These are phyloP conservation scores for Eucalyptus virginea DNA, from an alignment of 345 rosid species.

Conservation along the genomic window DNA sequence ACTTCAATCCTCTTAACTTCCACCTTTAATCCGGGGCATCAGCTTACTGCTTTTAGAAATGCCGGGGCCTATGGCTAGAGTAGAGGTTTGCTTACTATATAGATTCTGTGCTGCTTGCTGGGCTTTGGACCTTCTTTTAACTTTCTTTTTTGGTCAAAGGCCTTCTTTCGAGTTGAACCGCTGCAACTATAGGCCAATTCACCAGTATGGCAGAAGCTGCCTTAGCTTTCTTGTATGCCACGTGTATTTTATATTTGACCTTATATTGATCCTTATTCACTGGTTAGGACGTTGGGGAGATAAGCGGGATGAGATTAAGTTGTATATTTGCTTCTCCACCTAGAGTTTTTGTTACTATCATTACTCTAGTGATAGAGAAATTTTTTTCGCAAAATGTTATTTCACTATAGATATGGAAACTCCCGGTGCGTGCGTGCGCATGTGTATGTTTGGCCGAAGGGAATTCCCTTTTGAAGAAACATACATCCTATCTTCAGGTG, in stretches of 20 bases:
- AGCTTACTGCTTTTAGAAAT: not conserved
- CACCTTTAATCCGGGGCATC: not conserved
- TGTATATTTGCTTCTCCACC: not conserved
- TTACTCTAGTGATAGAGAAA: not conserved
- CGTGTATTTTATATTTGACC: not conserved
- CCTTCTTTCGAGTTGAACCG: not conserved
- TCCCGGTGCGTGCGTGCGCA: not conserved
- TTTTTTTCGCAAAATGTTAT: not conserved
- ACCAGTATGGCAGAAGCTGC: not conserved
- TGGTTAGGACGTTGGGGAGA: not conserved
- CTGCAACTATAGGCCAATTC: not conserved
- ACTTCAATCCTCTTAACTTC: not conserved
- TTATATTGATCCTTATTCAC: not conserved
- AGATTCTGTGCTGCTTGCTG: not conserved
- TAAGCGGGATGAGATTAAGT: not conserved
- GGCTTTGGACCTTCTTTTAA: not conserved
- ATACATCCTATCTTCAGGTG: not conserved
- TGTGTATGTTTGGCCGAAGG: not conserved
- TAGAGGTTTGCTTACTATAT: not conserved
- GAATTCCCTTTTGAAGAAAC: not conserved
- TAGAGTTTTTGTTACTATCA: not conserved
- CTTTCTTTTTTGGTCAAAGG: not conserved
- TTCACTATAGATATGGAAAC: not conserved
- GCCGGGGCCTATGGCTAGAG: not conserved
- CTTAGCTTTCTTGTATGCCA: not conserved